Evolutionary conservation across 1,284 basidiomycete species (phyloP), one percentile per base, ranked within the genome.

Genomic region (Fomitopsis schrenkii): DNA sequence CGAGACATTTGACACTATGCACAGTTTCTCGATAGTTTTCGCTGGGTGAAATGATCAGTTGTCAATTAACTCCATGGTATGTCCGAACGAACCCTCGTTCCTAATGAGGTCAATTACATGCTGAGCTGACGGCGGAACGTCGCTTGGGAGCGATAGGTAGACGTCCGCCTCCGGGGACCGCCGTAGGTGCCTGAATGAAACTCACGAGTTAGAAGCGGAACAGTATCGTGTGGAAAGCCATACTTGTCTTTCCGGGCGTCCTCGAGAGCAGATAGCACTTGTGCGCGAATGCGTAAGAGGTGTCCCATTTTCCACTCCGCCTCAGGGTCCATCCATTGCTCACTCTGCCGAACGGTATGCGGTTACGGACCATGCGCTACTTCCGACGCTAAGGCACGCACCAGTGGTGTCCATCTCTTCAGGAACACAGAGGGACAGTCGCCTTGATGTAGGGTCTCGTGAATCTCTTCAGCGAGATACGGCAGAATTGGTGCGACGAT

Each of bases 381-480:
- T n/a, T 22, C 3, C 6, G 5, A 57, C 35, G 48, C 48, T 19
- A 10, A 36, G 46, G 2, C 30, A 71, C 83, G 48, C 65, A 90
- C 90, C 65, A 68, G 44, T n/a, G 67, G 61, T 5, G 53, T 53
- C 91, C 93, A 94, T 17, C 74, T 76, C 3, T 76, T 78, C 62
- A 79, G 76, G 68, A 94, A 95, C 19, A 91, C 80, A 0, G 90
- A 91, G 0, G 68, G 54, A 0, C 58, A 72, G 26, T 68, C 66
- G 22, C 75, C 70, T 19, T 68, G 66, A 60, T 76, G 70, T 65
- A 76, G 72, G 33, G 72, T 79, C 52, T 86, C 80, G 67, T 92
- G 83, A 55, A 97, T 86, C 72, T 99, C 97, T 76, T 98, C 96
- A 0, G 94, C 92, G 2, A 98, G 83, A 71, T 97, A 92, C 2